Conservation (phyloP, 2,329 filamentous ascomycete species). For the Kalmusia sp. region DNA sequence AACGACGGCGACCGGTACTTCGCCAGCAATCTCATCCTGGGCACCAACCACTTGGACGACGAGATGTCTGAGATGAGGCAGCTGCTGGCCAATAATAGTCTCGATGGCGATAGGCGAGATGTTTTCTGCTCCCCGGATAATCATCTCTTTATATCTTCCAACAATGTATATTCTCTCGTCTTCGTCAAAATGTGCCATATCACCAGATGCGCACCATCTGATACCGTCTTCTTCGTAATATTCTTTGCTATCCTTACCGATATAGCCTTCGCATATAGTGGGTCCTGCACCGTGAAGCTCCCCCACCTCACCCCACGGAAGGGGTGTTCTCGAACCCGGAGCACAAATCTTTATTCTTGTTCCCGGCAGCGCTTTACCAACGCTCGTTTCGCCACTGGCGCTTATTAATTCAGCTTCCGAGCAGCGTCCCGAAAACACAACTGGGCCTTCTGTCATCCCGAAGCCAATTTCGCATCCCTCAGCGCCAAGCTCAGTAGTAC, state of each 20-base stretch:
- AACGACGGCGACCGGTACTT: background rate
- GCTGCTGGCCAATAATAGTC: background rate
- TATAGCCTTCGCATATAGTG: background rate
- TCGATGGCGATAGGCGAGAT: slow-evolving; percentile 42
- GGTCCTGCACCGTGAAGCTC: background rate
- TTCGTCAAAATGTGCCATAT: slow-evolving; percentile 48
- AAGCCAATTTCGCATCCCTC: background rate
- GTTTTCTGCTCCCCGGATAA: slow-evolving; percentile 56
- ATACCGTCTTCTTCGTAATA: slow-evolving; percentile 43
- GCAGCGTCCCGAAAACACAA: background rate
- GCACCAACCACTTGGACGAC: background rate
- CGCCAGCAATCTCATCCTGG: background rate
- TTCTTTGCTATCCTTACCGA: background rate
- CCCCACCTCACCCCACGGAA: background rate
- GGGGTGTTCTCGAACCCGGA: background rate
- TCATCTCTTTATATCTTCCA: slow-evolving; percentile 56
- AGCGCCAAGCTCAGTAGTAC: background rate
- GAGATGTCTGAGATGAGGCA: background rate
- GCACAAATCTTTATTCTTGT: background rate
- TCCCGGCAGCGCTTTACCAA: background rate
- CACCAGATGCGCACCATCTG: slow-evolving; percentile 52
- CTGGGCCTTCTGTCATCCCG: background rate
- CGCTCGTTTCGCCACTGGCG: background rate
- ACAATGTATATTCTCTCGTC: slow-evolving; percentile 50
- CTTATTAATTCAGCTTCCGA: background rate